Conservation (phyloP, 2,329 filamentous ascomycete genomes). For the Ilyonectria sp. region DNA sequence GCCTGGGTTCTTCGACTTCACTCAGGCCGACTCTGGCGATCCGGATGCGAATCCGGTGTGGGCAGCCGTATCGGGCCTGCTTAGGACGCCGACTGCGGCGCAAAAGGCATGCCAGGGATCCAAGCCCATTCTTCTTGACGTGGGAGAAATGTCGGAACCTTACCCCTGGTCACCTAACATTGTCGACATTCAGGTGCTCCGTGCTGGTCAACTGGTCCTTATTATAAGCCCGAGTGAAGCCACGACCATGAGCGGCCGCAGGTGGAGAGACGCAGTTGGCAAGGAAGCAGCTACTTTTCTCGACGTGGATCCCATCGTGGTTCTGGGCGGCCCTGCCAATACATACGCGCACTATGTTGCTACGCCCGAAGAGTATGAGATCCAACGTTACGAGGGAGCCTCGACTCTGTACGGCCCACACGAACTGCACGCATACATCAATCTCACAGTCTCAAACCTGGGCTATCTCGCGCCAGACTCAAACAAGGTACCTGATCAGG, state of each 20-base stretch:
- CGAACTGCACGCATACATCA: conserved; percentile 89
- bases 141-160: conserved; percentile 83
- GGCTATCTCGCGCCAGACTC: conserved; percentile 57
- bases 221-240: conserved; percentile 90
- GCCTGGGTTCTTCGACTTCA: conserved; percentile 93
- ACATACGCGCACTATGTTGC: conserved; percentile 89
- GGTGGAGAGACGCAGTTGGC: conserved; percentile 83
- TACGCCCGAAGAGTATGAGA: conserved; percentile 83
- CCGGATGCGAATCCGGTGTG: conserved; percentile 82
- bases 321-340: conserved; percentile 91
- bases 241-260: conserved; percentile 91
- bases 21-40: conserved; percentile 83
- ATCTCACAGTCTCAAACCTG: conserved; percentile 79
- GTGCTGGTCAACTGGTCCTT: conserved; percentile 87
- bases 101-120: conserved; percentile 84
- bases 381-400: conserved; percentile 96
- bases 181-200: conserved; percentile 88
- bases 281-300: conserved; percentile 64
- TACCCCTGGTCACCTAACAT: conserved; percentile 94
- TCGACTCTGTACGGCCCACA: conserved; percentile 90
- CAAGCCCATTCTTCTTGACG: conserved; percentile 90
- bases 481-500: conserved; percentile 61
- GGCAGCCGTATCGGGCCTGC: conserved; percentile 79
- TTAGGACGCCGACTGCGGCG: conserved; percentile 78
- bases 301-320: conserved; percentile 76